phyloP scores from a whole-genome alignment of 2,329 filamentous ascomycete species.

The Ploettnerulaceae sp. region DNA sequence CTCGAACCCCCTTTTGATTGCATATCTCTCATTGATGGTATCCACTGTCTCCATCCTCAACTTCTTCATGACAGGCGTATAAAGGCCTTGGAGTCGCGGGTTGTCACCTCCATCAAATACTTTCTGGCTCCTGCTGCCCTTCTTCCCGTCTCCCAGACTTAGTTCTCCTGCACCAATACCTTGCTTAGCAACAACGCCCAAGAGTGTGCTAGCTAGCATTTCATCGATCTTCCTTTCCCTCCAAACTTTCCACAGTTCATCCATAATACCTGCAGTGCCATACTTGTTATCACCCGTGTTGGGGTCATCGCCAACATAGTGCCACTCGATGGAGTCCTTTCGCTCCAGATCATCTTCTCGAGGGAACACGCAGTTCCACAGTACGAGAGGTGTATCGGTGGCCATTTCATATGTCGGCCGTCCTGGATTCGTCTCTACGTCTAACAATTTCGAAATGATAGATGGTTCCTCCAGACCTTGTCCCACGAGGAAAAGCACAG shows the following conservation, averaged over 20 bases:
- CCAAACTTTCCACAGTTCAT: slow-evolving; percentile 80
- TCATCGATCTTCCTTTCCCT: slow-evolving; percentile 84
- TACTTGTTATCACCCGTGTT: slow-evolving; percentile 53
- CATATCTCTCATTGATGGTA: slow-evolving; percentile 57
- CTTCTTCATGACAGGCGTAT: slow-evolving; percentile 51
- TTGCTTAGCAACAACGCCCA: slow-evolving; percentile 54
- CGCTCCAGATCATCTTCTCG: slow-evolving; percentile 38
- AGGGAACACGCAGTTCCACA: slow-evolving; percentile 95
- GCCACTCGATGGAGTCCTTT: slow-evolving; percentile 67
- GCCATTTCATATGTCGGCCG: slow-evolving; percentile 89
- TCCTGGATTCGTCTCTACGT: slow-evolving; percentile 64
- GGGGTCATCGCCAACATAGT: slow-evolving; percentile 67
- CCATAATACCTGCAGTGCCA: slow-evolving; percentile 61
- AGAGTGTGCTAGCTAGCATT: slow-evolving; percentile 67
- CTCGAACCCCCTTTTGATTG: slow-evolving; percentile 54
- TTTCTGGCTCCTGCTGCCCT: slow-evolving; percentile 30
- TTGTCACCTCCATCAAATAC: slow-evolving; percentile 53
- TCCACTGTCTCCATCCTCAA: slow-evolving; percentile 45
- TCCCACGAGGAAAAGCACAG: slow-evolving; percentile 84
- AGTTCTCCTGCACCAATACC: slow-evolving; percentile 27
- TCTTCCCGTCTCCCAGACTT: slow-evolving; percentile 36
- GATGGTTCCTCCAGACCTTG: slow-evolving; percentile 77
- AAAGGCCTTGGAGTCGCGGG: slow-evolving; percentile 47
- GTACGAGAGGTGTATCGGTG: slow-evolving; percentile 79
- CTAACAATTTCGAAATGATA: slow-evolving; percentile 69